A percentile compares a stretch with the other conserved stretches of the same genome.
phyloP scores from a whole-genome alignment of 306 rosid genomes.

The Vigna trinervia region DNA sequence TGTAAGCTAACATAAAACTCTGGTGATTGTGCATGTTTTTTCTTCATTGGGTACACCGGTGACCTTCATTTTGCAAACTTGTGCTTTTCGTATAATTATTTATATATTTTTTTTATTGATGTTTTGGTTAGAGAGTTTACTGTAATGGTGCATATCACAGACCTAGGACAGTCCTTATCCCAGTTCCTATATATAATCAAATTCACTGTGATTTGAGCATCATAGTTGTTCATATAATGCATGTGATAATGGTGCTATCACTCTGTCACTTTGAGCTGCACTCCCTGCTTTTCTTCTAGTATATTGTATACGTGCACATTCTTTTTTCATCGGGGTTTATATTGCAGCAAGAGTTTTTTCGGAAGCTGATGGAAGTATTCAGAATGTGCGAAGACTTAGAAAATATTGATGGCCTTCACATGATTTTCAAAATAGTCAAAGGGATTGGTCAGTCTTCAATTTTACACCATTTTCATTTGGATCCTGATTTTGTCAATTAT shows the following conservation, averaged over 20 bases:
- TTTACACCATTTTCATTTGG: slow-evolving; percentile 25
- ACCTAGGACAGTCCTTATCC: slow-evolving; percentile 5
- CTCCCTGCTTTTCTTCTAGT: not conserved
- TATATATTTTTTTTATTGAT: not conserved
- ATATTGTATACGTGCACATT: not conserved
- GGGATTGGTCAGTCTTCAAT: slow-evolving; percentile 82
- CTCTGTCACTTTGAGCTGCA: not conserved
- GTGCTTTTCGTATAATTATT: not conserved
- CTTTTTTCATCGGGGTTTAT: slow-evolving; percentile 25
- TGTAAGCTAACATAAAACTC: slow-evolving; percentile 65
- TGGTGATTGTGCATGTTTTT: slow-evolving; percentile 36
- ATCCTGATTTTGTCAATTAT: slow-evolving; percentile 22
- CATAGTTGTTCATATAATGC: not conserved
- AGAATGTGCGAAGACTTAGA: slow-evolving; percentile 80
- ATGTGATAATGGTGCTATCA: not conserved
- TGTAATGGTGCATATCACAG: slow-evolving; percentile 16
- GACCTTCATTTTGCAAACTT: slow-evolving; percentile 22
- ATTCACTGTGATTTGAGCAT: slow-evolving; percentile 24
- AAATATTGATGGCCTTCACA: slow-evolving; percentile 86
- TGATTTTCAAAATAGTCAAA: slow-evolving; percentile 88
- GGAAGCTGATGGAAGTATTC: slow-evolving; percentile 80
- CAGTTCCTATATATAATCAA: not conserved
- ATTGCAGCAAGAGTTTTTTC: slow-evolving; percentile 83
- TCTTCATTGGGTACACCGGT: slow-evolving; percentile 37
- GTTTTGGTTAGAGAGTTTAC: slow-evolving; percentile 1